Conservation (phyloP, 768 basidiomycete species). For the Trametes sanguinea region DNA sequence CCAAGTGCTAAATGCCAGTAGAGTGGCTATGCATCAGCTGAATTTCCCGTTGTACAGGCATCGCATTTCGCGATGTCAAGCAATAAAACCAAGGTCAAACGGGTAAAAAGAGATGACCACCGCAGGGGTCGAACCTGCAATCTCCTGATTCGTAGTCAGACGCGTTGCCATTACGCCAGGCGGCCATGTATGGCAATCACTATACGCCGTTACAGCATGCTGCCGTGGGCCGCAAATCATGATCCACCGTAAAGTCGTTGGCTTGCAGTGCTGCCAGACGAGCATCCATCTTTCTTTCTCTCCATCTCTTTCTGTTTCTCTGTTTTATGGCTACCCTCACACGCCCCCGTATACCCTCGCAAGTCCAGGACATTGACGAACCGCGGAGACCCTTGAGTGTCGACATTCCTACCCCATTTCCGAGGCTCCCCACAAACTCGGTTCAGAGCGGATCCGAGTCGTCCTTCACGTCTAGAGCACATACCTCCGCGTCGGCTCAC, state of each 20-base stretch:
- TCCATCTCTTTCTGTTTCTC: not conserved
- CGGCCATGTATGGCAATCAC: not conserved
- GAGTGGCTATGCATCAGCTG: too few relatives aligned
- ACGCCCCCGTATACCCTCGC: conserved; percentile 7
- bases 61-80: too few relatives aligned
- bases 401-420: conserved; percentile 24
- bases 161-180: conserved; percentile 1
- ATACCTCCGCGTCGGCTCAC: too few relatives aligned
- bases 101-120: conserved; percentile 55
- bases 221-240: too few relatives aligned
- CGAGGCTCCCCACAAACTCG: conserved; percentile 8
- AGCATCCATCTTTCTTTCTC: not conserved
- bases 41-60: too few relatives aligned
- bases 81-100: not conserved
- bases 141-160: conserved; percentile 63
- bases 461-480: not conserved
- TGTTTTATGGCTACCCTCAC: conserved; percentile 20
- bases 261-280: too few relatives aligned
- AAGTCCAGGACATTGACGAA: not conserved
- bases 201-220: too few relatives aligned
- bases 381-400: conserved; percentile 5
- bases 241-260: too few relatives aligned
- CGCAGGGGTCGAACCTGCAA: conserved; percentile 93
- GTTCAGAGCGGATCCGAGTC: conserved; percentile 16
- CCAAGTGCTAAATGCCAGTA: too few relatives aligned